These are phyloP conservation scores for Fusarium sp. DNA, from an alignment of 2,329 filamentous ascomycete species.

Conservation along the genomic window DNA sequence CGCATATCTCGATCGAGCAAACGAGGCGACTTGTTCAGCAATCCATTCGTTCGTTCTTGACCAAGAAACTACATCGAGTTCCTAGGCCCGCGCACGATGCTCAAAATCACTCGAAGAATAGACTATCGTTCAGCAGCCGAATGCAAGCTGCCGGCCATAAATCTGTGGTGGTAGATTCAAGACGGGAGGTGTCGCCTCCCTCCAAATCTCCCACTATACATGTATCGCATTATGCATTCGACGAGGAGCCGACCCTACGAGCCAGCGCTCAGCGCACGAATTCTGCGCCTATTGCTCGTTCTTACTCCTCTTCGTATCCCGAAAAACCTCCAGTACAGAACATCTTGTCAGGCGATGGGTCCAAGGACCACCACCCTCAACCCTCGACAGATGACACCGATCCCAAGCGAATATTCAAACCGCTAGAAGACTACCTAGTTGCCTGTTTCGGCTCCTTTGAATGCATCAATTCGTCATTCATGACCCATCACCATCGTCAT, in stretches of 20 bases:
- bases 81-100: constrained; percentile 25
- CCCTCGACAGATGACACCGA: constrained; percentile 43
- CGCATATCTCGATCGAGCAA: constrained; percentile 48
- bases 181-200: constrained; percentile 4
- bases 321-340: constrained; percentile 48
- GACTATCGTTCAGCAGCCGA: constrained; percentile 36
- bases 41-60: constrained; percentile 48
- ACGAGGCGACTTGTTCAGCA: constrained; percentile 48
- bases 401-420: constrained; percentile 74
- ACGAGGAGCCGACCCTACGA: constrained; percentile 52
- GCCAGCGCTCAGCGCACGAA: constrained; percentile 44
- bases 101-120: constrained; percentile 19
- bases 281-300: constrained; percentile 42
- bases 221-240: constrained; percentile 47
- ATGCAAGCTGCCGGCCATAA: constrained; percentile 26
- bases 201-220: constrained; percentile 33
- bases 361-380: constrained; percentile 27
- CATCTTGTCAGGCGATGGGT: constrained; percentile 16
- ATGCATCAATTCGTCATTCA: constrained; percentile 82
- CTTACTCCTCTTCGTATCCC: constrained; percentile 59
- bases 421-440: constrained; percentile 81
- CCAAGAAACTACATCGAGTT: constrained; percentile 36
- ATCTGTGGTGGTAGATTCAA: constrained; percentile 2
- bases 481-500: constrained; percentile 56
- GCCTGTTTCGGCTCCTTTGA: constrained; percentile 75